A percentile compares a stretch with the other conserved stretches of the same genome.
Evolutionary conservation across 2,329 filamentous ascomycete species (phyloP).

Genomic region (Anisogramma anomala): DNA sequence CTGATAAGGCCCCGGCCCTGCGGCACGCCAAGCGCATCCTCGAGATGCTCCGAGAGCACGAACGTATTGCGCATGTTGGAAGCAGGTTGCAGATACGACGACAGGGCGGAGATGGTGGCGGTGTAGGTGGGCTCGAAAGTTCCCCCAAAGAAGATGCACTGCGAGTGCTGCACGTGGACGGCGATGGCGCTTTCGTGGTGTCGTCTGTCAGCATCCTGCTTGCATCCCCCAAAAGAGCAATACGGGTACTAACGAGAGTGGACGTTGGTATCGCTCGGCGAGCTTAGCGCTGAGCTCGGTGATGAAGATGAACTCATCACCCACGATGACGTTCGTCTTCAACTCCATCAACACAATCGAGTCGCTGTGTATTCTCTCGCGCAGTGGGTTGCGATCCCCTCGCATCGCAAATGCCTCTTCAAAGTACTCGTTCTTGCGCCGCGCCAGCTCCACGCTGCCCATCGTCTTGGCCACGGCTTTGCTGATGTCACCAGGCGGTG

Average conservation of each 20-base stretch:
- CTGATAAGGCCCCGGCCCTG: conserved; percentile 59
- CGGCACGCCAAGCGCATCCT: conserved; percentile 55
- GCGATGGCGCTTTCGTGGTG: conserved; percentile 40
- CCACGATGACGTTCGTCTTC: conserved; percentile 54
- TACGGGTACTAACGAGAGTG: conserved; percentile 39
- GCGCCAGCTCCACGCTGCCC: conserved; percentile 23
- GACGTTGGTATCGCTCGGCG: conserved; percentile 62
- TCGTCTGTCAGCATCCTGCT: neutral
- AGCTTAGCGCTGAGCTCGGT: conserved; percentile 63
- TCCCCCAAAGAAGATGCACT: conserved; percentile 62
- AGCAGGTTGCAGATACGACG: conserved; percentile 55
- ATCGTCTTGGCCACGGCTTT: conserved; percentile 22
- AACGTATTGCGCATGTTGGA: conserved; percentile 72
- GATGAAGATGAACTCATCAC: conserved; percentile 64
- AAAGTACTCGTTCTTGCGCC: conserved; percentile 33
- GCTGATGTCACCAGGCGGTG: conserved; percentile 28
- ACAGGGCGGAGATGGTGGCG: conserved; percentile 60
- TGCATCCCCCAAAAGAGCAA: neutral
- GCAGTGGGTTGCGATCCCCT: conserved; percentile 24
- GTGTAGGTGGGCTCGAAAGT: conserved; percentile 71
- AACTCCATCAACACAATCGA: conserved; percentile 53
- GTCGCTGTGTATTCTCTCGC: conserved; percentile 39
- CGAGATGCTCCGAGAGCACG: conserved; percentile 66
- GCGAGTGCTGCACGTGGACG: conserved; percentile 63
- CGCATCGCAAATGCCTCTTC: conserved; percentile 30